A percentile compares a stretch with the other conserved stretches of the same genome.
phyloP scores from a whole-genome alignment of 768 basidiomycete species.

The Kwoniella mangroviensis region DNA sequence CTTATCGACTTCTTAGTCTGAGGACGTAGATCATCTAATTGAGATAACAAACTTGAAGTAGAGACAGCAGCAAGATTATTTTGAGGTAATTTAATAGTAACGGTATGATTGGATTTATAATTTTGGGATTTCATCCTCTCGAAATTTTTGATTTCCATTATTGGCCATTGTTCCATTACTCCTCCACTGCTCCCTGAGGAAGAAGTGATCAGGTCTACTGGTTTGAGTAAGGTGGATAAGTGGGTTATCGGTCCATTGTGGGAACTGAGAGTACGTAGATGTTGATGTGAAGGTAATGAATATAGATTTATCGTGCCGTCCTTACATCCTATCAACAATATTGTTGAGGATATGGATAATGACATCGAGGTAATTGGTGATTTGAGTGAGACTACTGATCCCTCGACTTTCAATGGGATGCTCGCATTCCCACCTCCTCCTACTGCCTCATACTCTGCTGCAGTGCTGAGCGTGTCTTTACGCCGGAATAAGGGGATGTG shows the following conservation, averaged over 20 bases:
- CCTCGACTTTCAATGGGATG: conserved; percentile 42
- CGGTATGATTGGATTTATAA: conserved; percentile 43
- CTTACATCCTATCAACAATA: conserved; percentile 80
- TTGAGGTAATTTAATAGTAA: conserved; percentile 43
- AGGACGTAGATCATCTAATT: conserved; percentile 17
- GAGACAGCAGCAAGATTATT: not conserved
- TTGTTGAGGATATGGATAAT: conserved; percentile 76
- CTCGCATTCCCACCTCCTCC: conserved; percentile 48
- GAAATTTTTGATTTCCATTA: conserved; percentile 54
- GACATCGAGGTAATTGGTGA: conserved; percentile 75
- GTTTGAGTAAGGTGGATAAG: conserved; percentile 79
- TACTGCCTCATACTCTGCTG: conserved; percentile 30
- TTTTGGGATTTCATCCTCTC: conserved; percentile 56
- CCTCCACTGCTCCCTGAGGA: not conserved
- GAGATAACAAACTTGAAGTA: not conserved
- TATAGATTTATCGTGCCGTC: conserved; percentile 76
- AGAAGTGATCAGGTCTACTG: conserved; percentile 71
- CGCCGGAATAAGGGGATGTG: conserved; percentile 76
- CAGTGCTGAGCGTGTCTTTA: conserved; percentile 15
- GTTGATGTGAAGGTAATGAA: conserved; percentile 88
- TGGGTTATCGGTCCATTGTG: conserved; percentile 68
- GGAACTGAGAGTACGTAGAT: conserved; percentile 71
- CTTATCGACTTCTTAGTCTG: not conserved
- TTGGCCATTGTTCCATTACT: conserved; percentile 36
- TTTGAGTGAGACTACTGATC: conserved; percentile 67